Evolutionary conservation across 2,329 filamentous ascomycete genomes (phyloP).

Genomic region (Monilinia aucupariae): DNA sequence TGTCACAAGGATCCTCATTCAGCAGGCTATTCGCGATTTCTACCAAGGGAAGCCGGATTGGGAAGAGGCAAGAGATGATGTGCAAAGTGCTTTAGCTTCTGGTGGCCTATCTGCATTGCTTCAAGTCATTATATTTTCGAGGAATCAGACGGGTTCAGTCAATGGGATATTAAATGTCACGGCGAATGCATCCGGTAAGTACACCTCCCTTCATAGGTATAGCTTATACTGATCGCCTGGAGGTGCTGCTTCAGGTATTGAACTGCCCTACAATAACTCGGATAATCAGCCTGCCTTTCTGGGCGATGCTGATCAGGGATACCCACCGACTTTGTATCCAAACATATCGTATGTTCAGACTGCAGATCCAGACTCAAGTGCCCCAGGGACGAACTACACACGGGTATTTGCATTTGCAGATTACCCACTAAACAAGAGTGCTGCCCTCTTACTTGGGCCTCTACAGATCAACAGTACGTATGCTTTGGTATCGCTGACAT

Average conservation of each 20-base stretch:
- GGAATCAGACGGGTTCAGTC: constrained; percentile 53
- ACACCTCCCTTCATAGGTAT: background rate
- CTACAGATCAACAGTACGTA: constrained; percentile 65
- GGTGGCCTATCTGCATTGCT: constrained; percentile 52
- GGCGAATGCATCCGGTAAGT: constrained; percentile 35
- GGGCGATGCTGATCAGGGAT: constrained; percentile 56
- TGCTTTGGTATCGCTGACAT: constrained; percentile 73
- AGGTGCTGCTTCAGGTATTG: constrained; percentile 40
- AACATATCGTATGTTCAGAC: constrained; percentile 60
- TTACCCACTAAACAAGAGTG: constrained; percentile 40
- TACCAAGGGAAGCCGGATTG: constrained; percentile 61
- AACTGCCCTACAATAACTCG: constrained; percentile 53
- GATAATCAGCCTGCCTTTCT: constrained; percentile 55
- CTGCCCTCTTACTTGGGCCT: constrained; percentile 70
- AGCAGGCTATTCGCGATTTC: constrained; percentile 47
- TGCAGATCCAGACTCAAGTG: constrained; percentile 22
- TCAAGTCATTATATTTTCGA: constrained; percentile 69
- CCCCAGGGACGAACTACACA: constrained; percentile 13
- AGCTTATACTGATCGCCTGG: constrained; percentile 9
- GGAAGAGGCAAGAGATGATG: constrained; percentile 54
- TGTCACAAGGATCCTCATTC: constrained; percentile 58
- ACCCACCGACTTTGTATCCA: constrained; percentile 67
- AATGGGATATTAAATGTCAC: constrained; percentile 62
- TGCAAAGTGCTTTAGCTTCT: constrained; percentile 61
- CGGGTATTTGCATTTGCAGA: constrained; percentile 27